Base-by-base conservation (phyloP, 2,329 filamentous ascomycete species). In the Didymella pomorum region DNA sequence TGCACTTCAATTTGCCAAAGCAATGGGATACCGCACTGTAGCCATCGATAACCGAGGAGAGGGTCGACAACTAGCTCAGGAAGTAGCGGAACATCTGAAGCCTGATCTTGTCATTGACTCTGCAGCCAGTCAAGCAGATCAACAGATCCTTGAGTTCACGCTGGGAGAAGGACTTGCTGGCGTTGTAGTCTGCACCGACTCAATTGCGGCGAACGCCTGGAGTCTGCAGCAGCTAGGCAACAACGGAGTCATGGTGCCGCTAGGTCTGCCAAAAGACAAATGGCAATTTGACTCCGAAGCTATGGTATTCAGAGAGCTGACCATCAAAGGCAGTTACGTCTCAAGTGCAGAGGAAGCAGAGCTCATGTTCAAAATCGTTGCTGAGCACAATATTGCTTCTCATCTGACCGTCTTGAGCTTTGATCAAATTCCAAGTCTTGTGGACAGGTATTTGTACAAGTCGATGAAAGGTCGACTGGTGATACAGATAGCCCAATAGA, bases 1-100 rank as follows among this genome's bases (percentile, higher is more conserved):
- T 65, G 91, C 90, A 23, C 81, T 90, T 65, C 93, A 96, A 79
- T 96, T 95, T 77, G 64, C 69, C 11, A 69, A 69, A 56, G 68
- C 69, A 12, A 60, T 73, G 62, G 68, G 66, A 6, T 68, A 61
- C 49, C 61, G 48, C 14, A 64, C 63, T 0, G 56, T 70, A 18
- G 69, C 70, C 16, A 70, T 71, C 43, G 66, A 71, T 37, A 71
- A 72, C 23, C 66, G 66, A 16, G 41, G 37, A n/a, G 64, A 70
- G 53, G 66, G 69, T 12, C 60, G 63, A 28, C 59, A 60, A 50
- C 52, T 71, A 14, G 64, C 67, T n/a, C 45, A 56, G 12, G 60
- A 68, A n/a, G 45, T 65, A 20, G 53, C 60, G 4, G 52, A 53
- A 8, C 49, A 65, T 18, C n/a, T 68, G 29, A 64, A 58, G 33